A percentile compares a stretch with the other conserved stretches of the same genome.
Evolutionary conservation across 495 filamentous ascomycete genomes (phyloP).

Genomic region (Elaphomyces granulatus): DNA sequence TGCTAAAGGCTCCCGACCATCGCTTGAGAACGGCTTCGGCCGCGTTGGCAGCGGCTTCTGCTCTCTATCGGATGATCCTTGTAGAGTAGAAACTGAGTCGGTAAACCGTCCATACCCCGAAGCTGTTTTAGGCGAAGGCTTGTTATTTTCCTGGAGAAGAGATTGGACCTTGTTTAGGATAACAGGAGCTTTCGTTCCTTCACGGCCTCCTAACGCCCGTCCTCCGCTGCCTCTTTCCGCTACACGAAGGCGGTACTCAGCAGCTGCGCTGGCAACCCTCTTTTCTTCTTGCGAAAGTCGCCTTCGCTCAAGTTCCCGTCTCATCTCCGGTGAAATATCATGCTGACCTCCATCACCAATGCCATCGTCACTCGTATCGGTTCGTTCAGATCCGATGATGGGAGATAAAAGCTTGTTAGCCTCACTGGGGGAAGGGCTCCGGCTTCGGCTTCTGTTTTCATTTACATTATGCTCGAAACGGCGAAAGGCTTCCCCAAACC

Average conservation of each 20-base stretch:
- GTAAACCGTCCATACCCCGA: slow-evolving; percentile 82
- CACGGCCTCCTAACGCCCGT: slow-evolving; percentile 29
- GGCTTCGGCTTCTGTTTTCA: slow-evolving; percentile 33
- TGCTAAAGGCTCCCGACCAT: not conserved
- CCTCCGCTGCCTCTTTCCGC: slow-evolving; percentile 46
- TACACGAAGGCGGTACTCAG: slow-evolving; percentile 70
- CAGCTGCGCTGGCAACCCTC: slow-evolving; percentile 82
- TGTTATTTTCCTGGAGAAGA: slow-evolving; percentile 65
- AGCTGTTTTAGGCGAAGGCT: slow-evolving; percentile 53
- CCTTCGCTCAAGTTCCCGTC: slow-evolving; percentile 75
- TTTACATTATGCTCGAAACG: slow-evolving; percentile 61
- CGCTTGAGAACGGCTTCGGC: slow-evolving; percentile 3
- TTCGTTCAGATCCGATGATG: slow-evolving; percentile 63
- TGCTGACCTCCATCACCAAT: slow-evolving; percentile 43
- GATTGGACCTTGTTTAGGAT: slow-evolving; percentile 86
- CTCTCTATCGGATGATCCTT: slow-evolving; percentile 3
- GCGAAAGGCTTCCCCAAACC: slow-evolving; percentile 92
- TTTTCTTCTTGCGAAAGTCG: slow-evolving; percentile 80
- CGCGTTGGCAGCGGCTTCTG: slow-evolving; percentile 1
- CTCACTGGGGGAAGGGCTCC: slow-evolving; percentile 36
- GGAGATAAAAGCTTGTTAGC: slow-evolving; percentile 43
- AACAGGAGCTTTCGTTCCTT: slow-evolving; percentile 46
- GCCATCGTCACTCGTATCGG: slow-evolving; percentile 57
- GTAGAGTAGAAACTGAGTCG: slow-evolving; percentile 33
- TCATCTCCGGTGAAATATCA: slow-evolving; percentile 75